Conservation (phyloP, 176 grass and related monocot genomes). For the Guadua angustifolia region DNA sequence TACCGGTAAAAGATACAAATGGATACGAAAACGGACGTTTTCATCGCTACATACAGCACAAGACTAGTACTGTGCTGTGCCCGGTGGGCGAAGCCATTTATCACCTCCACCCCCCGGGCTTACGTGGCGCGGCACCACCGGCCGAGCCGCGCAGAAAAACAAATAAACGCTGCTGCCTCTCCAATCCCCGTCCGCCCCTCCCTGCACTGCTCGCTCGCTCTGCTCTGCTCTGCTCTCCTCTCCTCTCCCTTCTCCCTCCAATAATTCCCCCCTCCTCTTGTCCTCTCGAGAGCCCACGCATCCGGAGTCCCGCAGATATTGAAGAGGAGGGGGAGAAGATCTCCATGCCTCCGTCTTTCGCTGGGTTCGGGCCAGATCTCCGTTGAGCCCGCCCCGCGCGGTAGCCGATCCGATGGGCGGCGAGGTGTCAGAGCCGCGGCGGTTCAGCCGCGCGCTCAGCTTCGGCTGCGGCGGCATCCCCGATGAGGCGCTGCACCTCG, state of each 20-base stretch:
- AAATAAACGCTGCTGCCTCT: conserved; percentile 30
- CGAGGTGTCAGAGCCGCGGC: conserved; percentile 48
- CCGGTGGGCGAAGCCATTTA: conserved; percentile 44
- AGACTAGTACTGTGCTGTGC: conserved; percentile 25
- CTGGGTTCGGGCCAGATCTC: conserved; percentile 43
- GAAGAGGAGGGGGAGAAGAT: not conserved
- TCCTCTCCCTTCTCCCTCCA: conserved; percentile 38
- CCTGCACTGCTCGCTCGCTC: not conserved
- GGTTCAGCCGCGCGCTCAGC: conserved; percentile 47
- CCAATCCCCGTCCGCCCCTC: not conserved
- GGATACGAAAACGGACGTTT: too few species aligned
- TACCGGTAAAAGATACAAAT: too few species aligned
- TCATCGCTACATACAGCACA: too few species aligned
- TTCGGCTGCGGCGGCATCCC: conserved; percentile 41
- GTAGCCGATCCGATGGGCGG: conserved; percentile 52
- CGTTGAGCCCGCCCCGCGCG: not conserved
- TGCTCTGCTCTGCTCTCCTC: too few species aligned
- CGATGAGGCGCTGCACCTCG: conserved; percentile 63
- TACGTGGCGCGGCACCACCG: conserved; percentile 45
- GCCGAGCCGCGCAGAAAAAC: conserved; percentile 36
- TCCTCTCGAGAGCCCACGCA: conserved; percentile 30
- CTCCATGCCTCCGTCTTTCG: conserved; percentile 35
- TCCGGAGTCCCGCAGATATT: not conserved
- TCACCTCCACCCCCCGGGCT: conserved; percentile 14
- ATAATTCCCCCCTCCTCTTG: conserved; percentile 46